Conservation (phyloP, 768 basidiomycete species). For the Boletus reticuloceps region DNA sequence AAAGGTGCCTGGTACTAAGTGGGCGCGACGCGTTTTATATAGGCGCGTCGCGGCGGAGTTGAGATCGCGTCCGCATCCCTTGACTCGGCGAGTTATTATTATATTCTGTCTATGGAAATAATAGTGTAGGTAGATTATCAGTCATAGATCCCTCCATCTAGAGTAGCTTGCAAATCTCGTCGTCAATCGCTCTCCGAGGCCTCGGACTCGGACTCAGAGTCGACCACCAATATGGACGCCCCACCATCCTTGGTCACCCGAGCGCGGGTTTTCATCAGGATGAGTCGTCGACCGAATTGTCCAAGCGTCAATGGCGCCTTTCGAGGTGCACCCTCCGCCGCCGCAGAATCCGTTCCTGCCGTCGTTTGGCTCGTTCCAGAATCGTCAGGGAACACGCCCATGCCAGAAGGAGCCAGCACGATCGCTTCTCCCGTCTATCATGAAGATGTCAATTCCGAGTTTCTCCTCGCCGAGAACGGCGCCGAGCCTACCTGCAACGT, state of each 20-base stretch:
- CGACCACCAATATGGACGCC: conserved; percentile 45
- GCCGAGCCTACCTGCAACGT: conserved; percentile 48
- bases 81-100: too few species aligned
- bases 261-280: conserved; percentile 55
- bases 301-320: conserved; percentile 24
- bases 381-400: conserved; percentile 37
- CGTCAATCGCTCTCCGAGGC: background rate
- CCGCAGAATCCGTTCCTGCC: background rate
- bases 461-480: background rate
- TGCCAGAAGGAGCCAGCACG: conserved; percentile 58
- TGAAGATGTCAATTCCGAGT: background rate
- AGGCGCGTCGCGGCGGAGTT: conserved; percentile 19
- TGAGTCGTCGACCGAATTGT: conserved; percentile 53
- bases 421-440: conserved; percentile 65
- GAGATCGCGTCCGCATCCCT: background rate
- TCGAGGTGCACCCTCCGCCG: background rate
- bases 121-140: background rate
- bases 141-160: too few species aligned
- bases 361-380: background rate
- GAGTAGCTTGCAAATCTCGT: background rate
- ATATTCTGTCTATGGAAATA: background rate
- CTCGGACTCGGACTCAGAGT: conserved; percentile 3
- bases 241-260: conserved; percentile 61
- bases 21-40: conserved; percentile 15
- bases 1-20: too few species aligned